phyloP scores from a whole-genome alignment of 805 yeast genomes.

The Candida koratica region DNA sequence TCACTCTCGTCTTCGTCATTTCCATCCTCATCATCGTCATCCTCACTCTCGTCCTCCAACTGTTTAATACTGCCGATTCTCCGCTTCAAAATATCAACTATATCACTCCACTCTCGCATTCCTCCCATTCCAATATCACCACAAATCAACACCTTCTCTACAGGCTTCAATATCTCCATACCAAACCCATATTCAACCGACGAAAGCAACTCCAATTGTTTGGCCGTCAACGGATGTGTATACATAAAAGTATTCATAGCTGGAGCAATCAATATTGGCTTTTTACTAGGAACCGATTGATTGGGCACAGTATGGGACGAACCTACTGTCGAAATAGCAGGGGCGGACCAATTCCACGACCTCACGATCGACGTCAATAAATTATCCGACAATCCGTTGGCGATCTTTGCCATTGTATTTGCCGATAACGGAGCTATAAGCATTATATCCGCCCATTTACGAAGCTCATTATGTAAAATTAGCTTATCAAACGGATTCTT shows the following conservation, averaged over 20 bases:
- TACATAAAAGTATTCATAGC: conserved; percentile 49
- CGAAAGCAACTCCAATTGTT: conserved; percentile 31
- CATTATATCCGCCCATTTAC: conserved; percentile 48
- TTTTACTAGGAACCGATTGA: conserved; percentile 19
- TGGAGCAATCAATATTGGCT: conserved; percentile 45
- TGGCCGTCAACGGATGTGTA: conserved; percentile 43
- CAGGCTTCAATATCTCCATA: conserved; percentile 42
- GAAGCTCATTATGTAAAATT: conserved; percentile 41
- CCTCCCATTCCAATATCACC: conserved; percentile 51
- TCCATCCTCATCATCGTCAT: conserved; percentile 28
- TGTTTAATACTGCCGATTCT: conserved; percentile 27
- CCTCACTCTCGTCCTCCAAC: conserved; percentile 18
- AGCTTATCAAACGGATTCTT: conserved; percentile 35
- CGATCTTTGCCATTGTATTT: conserved; percentile 41
- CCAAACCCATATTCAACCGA: conserved; percentile 40
- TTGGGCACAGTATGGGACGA: conserved; percentile 7
- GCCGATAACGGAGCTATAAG: conserved; percentile 45
- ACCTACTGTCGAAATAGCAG: conserved; percentile 7
- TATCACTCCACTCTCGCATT: conserved; percentile 46
- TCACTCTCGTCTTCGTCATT: conserved; percentile 38
- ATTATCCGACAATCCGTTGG: conserved; percentile 44
- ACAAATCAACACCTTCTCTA: conserved; percentile 44
- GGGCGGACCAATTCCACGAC: conserved; percentile 31
- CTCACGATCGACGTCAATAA: conserved; percentile 40
- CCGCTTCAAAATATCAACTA: conserved; percentile 40